Evolutionary conservation across 441 rosid genomes (phyloP), one percentile per base, ranked within the genome.

Genomic region (Macaranga tanarius): DNA sequence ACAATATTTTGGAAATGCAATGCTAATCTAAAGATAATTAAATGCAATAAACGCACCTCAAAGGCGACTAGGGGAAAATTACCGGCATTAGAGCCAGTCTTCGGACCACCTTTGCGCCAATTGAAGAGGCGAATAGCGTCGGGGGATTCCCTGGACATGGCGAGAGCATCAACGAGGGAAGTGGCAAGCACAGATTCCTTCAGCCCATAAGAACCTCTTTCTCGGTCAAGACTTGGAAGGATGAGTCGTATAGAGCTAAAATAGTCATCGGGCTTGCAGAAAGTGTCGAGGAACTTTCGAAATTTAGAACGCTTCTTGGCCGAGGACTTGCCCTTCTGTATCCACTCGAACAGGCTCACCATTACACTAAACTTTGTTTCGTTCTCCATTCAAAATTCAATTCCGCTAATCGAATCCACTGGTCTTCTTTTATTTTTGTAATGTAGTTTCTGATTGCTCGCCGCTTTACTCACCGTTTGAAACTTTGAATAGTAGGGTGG

Each of bases 91-190:
- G 83, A 84, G 15, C 97, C 97, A 56, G 89, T 84, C 48, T 78
- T 88, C 38, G 96, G 84, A 40, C 95, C 98, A 0, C 96, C 98
- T 31, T 90, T 93, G 8, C 98, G 99, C 99, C 99, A 95, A 82
- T 95, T 92, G 81, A 91, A 79, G 71, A 92, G 97, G 25, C 95
- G 94, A 61, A 89, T 69, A 10, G 97, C 97, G 63, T 95, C 97
- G 4, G 86, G 80, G 40, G 99, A 89, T 40, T 95, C 97, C 22
- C 87, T 87, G 62, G 99, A 86, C 84, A 95, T 86, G 65, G 90
- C 94, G 65, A 92, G 94, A 11, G 97, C 93, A 56, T 95, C 97
- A 76, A 92, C 82, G 54, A 95, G 93, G 81, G 82, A 86, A 52
- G 86, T 83, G 73, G 97, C 94, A 66, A 95, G 99, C 10, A 92